Percentiles rank a stretch among this genome's conserved stretches.
These are phyloP conservation scores for Euphorbia lathyris DNA, from an alignment of 345 rosid species.

Conservation along the genomic window DNA sequence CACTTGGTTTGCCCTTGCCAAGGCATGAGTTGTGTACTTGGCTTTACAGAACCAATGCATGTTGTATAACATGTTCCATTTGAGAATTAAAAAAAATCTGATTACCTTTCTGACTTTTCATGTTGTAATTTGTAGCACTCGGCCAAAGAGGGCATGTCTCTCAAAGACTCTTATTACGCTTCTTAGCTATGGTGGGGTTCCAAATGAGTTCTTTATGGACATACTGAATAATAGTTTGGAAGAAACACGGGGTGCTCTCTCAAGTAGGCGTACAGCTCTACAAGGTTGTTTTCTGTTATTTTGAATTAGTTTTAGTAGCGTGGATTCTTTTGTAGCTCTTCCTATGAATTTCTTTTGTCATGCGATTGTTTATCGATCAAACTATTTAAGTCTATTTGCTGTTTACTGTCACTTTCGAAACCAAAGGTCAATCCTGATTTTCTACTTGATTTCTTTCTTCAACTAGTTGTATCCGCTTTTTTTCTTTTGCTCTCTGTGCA, in stretches of 20 bases:
- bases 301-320: not conserved
- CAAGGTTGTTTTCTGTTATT: constrained; percentile 40
- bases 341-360: not conserved
- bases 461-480: not conserved
- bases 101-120: constrained; percentile 16
- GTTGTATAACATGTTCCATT: not conserved
- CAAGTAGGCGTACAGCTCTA: constrained; percentile 45
- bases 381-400: no score
- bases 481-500: not conserved
- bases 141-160: constrained; percentile 45
- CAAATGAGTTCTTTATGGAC: constrained; percentile 52
- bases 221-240: constrained; percentile 45
- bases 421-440: not conserved
- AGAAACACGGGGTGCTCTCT: constrained; percentile 39
- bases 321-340: not conserved
- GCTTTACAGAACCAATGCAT: not conserved
- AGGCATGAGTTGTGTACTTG: not conserved
- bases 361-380: no score
- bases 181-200: constrained; percentile 74
- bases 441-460: not conserved
- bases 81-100: not conserved
- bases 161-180: constrained; percentile 60
- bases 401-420: not conserved
- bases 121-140: constrained; percentile 55
- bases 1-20: not conserved